A percentile compares a stretch with the other conserved stretches of the same genome.
Conservation (phyloP, 768 basidiomycete species). For the Tremella yokohamensis region DNA sequence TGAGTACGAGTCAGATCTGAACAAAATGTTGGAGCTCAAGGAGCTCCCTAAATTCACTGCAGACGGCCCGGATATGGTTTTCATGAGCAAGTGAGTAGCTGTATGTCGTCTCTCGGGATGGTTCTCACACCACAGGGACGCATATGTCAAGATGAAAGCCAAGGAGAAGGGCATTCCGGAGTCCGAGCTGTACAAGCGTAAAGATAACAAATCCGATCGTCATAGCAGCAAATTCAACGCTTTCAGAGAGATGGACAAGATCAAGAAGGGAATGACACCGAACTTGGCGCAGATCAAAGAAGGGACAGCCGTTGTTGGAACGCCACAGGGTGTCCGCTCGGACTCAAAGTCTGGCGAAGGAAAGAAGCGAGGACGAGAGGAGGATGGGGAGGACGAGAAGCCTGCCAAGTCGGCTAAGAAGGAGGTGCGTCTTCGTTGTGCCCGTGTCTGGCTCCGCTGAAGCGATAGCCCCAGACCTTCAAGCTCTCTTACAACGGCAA, state of each 20-base stretch:
- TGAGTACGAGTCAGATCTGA: constrained; percentile 63
- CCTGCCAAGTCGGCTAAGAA: constrained; percentile 19
- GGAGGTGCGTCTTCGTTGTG: constrained; percentile 14
- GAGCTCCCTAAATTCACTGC: constrained; percentile 67
- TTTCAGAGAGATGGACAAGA: constrained; percentile 48
- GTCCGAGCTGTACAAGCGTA: constrained; percentile 18
- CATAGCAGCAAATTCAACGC: constrained; percentile 45
- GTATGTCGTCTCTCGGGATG: no score
- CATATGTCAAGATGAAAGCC: constrained; percentile 92
- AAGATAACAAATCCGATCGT: constrained; percentile 10
- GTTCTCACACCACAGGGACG: constrained; percentile 57
- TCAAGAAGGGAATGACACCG: constrained; percentile 33
- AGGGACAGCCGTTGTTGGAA: constrained; percentile 31
- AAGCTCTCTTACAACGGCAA: constrained; percentile 46
- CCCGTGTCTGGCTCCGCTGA: neutral
- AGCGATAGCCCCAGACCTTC: constrained; percentile 20
- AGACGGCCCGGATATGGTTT: constrained; percentile 69
- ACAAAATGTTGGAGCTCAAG: constrained; percentile 73
- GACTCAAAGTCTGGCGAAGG: constrained; percentile 16
- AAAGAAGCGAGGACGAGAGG: constrained; percentile 32
- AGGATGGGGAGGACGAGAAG: constrained; percentile 37
- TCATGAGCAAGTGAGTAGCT: constrained; percentile 78
- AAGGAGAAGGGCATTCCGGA: constrained; percentile 76
- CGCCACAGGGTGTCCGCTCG: constrained; percentile 7
- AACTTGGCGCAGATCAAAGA: constrained; percentile 35